A percentile compares a stretch with the other conserved stretches of the same genome.
These are phyloP conservation scores for Nigrograna mackinnonii DNA, from an alignment of 2,329 filamentous ascomycete species.

Conservation along the genomic window DNA sequence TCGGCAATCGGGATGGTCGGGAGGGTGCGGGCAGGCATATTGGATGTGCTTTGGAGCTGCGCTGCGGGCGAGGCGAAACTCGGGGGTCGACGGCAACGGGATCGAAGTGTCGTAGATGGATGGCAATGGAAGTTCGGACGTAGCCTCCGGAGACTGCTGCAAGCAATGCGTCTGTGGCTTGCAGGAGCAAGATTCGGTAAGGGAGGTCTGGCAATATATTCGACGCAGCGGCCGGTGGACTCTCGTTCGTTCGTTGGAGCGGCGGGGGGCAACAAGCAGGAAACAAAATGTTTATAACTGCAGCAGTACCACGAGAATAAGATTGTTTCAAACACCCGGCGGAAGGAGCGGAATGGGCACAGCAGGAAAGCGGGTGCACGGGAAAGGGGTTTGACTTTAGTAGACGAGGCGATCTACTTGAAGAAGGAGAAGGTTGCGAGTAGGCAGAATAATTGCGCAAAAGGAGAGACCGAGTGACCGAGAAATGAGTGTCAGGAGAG, in stretches of 20 bases:
- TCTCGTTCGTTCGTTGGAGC: too few species aligned
- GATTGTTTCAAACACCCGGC: too few species aligned
- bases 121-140: too few species aligned
- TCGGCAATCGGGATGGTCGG: constrained; percentile 82
- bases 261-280: too few species aligned
- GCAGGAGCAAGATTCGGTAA: constrained; percentile 2
- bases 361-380: background rate
- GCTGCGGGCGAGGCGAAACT: background rate
- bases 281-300: background rate
- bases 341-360: constrained; percentile 6
- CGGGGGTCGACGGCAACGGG: too few species aligned
- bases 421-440: background rate
- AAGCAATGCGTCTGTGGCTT: constrained; percentile 4
- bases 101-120: too few species aligned
- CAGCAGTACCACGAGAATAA: background rate
- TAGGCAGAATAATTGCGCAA: constrained; percentile 4
- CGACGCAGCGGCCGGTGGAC: constrained; percentile 3
- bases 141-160: too few species aligned
- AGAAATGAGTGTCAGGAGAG: constrained; percentile 17
- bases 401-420: background rate
- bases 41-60: too few species aligned
- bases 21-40: constrained; percentile 79
- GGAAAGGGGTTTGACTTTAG: too few species aligned
- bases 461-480: constrained; percentile 4
- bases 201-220: constrained; percentile 13